Evolutionary conservation across 345 rosid genomes (phyloP).

Genomic region (Theobroma cacao): DNA sequence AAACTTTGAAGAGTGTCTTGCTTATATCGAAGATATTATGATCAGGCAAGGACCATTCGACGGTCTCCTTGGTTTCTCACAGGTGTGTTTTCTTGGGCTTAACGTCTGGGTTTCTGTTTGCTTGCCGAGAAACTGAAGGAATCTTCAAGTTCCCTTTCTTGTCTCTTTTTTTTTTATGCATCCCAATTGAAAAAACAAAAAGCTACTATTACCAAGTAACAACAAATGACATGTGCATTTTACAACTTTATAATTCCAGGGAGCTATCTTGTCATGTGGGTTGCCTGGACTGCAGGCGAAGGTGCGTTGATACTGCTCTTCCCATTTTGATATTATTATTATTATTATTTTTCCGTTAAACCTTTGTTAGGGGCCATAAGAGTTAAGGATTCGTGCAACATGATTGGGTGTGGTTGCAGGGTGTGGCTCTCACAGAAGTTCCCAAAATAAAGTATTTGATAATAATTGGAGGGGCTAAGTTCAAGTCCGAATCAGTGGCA

Average conservation of each 20-base stretch:
- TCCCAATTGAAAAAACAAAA: not conserved
- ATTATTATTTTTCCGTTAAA: too few species aligned
- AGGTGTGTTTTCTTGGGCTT: too few species aligned
- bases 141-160: too few species aligned
- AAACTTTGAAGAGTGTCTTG: conserved; percentile 70
- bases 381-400: not conserved
- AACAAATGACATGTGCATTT: not conserved
- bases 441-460: conserved; percentile 60
- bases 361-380: not conserved
- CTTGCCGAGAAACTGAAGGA: conserved; percentile 5
- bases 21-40: conserved; percentile 59
- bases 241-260: conserved; percentile 34
- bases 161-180: not conserved
- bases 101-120: too few species aligned
- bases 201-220: not conserved
- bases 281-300: conserved; percentile 72
- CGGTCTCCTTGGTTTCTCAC: conserved; percentile 88
- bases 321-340: not conserved
- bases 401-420: conserved; percentile 38
- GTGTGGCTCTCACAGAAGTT: conserved; percentile 66
- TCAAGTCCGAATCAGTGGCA: conserved; percentile 43
- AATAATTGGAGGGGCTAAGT: conserved; percentile 77
- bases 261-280: conserved; percentile 68
- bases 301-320: conserved; percentile 33
- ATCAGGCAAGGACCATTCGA: conserved; percentile 76